Evolutionary conservation across 805 yeast genomes (phyloP).

Genomic region (Candida glaebosa): DNA sequence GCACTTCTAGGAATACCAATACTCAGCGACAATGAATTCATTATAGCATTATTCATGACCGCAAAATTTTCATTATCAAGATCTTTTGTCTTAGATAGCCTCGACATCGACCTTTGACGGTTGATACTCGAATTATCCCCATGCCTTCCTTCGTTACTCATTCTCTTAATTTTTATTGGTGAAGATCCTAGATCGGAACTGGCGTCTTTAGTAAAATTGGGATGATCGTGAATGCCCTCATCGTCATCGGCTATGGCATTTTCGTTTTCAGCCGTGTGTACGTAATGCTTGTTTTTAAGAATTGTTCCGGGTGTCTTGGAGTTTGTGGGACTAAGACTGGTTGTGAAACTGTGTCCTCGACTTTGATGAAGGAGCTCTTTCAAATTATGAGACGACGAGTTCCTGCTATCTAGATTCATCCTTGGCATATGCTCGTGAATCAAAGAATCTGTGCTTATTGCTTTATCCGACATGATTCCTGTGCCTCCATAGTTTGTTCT

Average conservation of each 20-base stretch:
- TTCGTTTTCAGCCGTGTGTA: constrained; percentile 16
- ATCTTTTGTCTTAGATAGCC: constrained; percentile 16
- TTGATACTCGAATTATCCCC: neutral
- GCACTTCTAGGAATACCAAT: constrained; percentile 9
- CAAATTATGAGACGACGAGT: constrained; percentile 17
- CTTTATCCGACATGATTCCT: constrained; percentile 8
- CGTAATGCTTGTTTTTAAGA: constrained; percentile 9
- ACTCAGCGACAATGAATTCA: constrained; percentile 14
- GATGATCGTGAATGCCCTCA: neutral
- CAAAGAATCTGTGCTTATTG: constrained; percentile 11
- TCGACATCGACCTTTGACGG: neutral
- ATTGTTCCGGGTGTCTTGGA: constrained; percentile 12
- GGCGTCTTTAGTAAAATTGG: neutral
- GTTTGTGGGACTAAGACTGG: constrained; percentile 16
- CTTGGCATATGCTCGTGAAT: neutral
- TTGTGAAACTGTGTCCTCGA: constrained; percentile 15
- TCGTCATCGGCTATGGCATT: constrained; percentile 21
- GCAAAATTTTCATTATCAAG: constrained; percentile 34
- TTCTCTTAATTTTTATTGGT: neutral
- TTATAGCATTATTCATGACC: constrained; percentile 15
- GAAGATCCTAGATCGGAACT: neutral
- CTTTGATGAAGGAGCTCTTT: constrained; percentile 20
- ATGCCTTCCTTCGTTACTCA: neutral
- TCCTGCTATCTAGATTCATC: constrained; percentile 8
- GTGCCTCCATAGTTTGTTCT: constrained; percentile 34